Evolutionary conservation across 768 basidiomycete genomes (phyloP).

Genomic region (Gymnopilus junonius): DNA sequence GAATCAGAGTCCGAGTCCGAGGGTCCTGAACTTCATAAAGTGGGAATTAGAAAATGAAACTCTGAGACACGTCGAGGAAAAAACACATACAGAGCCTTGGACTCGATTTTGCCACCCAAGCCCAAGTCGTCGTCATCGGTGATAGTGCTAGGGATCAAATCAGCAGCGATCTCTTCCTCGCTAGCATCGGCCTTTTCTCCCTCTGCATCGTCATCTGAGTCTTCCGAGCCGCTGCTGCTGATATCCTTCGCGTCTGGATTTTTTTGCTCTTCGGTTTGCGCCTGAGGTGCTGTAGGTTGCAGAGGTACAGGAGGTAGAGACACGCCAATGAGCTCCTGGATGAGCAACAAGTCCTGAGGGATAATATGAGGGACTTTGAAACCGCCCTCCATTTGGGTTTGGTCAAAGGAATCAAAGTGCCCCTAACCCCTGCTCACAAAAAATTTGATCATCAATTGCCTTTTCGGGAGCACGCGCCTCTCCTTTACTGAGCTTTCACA

Average conservation of each 20-base stretch:
- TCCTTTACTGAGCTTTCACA: background rate
- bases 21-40: slow-evolving; percentile 29
- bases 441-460: slow-evolving; percentile 25
- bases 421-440: slow-evolving; percentile 5
- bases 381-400: slow-evolving; percentile 33
- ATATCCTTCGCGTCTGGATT: slow-evolving; percentile 39
- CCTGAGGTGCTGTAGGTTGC: background rate
- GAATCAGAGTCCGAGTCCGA: slow-evolving; percentile 47
- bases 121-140: slow-evolving; percentile 43
- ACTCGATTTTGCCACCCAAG: slow-evolving; percentile 21
- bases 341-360: slow-evolving; percentile 77
- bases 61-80: slow-evolving; percentile 5
- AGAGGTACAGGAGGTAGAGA: slow-evolving; percentile 14
- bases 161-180: slow-evolving; percentile 77
- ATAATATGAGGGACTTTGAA: slow-evolving; percentile 68
- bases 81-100: slow-evolving; percentile 16
- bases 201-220: slow-evolving; percentile 31
- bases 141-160: slow-evolving; percentile 40
- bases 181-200: slow-evolving; percentile 63
- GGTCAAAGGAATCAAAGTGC: slow-evolving; percentile 4
- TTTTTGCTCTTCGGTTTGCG: background rate
- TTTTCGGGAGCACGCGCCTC: slow-evolving; percentile 25
- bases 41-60: slow-evolving; percentile 7
- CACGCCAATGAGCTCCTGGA: slow-evolving; percentile 64
- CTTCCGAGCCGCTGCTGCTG: slow-evolving; percentile 44